Conservation (phyloP, 1,139 yeast species). For the Geotrichum klebahnii region DNA sequence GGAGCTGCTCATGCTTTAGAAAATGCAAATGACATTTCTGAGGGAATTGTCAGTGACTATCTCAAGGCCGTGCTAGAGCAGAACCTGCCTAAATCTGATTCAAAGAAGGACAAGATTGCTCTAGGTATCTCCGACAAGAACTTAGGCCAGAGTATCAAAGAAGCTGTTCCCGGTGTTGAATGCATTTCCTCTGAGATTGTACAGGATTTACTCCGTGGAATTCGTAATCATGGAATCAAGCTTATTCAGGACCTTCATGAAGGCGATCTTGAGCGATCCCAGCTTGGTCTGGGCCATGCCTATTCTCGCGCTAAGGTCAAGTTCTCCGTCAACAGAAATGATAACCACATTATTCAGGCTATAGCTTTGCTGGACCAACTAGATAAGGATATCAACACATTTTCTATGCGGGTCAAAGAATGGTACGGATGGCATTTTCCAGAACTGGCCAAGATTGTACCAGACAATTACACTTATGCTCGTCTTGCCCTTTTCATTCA, state of each 20-base stretch:
- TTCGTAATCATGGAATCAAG: constrained; percentile 85
- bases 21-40: constrained; percentile 95
- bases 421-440: constrained; percentile 99
- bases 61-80: constrained; percentile 83
- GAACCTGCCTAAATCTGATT: constrained; percentile 81
- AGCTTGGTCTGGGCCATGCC: constrained; percentile 97
- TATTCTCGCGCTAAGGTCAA: constrained; percentile 97
- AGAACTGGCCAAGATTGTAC: constrained; percentile 93
- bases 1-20: constrained; percentile 99
- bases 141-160: constrained; percentile 95
- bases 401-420: constrained; percentile 94
- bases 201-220: constrained; percentile 92
- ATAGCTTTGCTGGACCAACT: constrained; percentile 93
- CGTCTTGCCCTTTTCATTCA: constrained; percentile 68
- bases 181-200: constrained; percentile 86
- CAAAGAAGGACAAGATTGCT: constrained; percentile 54
- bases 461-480: constrained; percentile 84
- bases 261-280: constrained; percentile 97
- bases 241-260: constrained; percentile 85
- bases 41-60: constrained; percentile 91
- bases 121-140: constrained; percentile 92
- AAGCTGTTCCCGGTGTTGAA: constrained; percentile 79
- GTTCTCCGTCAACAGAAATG: constrained; percentile 97
- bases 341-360: constrained; percentile 97
- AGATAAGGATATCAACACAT: constrained; percentile 95